Conservation (phyloP, 352 stramenopile species). For the Phytophthora cajani region DNA sequence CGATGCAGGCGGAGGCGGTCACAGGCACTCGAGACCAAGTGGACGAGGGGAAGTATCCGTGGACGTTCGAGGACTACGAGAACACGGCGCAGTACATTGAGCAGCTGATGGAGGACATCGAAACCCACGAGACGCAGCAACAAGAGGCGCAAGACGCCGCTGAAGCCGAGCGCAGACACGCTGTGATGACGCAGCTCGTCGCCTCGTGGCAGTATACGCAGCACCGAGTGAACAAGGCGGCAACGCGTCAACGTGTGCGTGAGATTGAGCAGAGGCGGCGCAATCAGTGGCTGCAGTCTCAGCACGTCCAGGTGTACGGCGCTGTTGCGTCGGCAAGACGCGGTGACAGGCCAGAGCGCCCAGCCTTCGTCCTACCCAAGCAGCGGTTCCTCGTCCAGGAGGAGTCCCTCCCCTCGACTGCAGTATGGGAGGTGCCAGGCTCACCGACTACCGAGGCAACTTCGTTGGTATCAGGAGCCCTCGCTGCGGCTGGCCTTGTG, state of each 20-base stretch:
- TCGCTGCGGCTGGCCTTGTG: conserved; percentile 22
- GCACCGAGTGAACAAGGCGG: conserved; percentile 11
- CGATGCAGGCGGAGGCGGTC: conserved; percentile 8
- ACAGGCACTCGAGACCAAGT: background rate
- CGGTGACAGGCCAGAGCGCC: conserved; percentile 13
- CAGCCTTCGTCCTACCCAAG: conserved; percentile 28
- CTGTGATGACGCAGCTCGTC: conserved; percentile 27
- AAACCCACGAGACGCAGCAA: conserved; percentile 21
- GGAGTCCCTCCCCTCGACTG: conserved; percentile 26
- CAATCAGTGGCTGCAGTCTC: conserved; percentile 51
- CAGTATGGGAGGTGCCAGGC: conserved; percentile 24
- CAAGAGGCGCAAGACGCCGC: conserved; percentile 5
- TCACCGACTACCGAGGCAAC: conserved; percentile 6
- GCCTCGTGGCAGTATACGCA: conserved; percentile 42
- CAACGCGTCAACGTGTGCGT: conserved; percentile 8
- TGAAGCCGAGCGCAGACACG: conserved; percentile 7
- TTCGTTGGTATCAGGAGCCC: conserved; percentile 14
- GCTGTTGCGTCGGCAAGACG: conserved; percentile 15
- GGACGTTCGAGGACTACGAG: conserved; percentile 59
- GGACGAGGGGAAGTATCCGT: conserved; percentile 7
- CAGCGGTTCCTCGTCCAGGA: conserved; percentile 34
- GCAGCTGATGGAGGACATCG: conserved; percentile 48
- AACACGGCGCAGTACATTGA: conserved; percentile 59
- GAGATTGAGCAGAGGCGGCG: conserved; percentile 32
- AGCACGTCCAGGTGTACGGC: conserved; percentile 33